Base-by-base conservation (phyloP, 495 filamentous ascomycete species). In the Penicillium subrubescens region DNA sequence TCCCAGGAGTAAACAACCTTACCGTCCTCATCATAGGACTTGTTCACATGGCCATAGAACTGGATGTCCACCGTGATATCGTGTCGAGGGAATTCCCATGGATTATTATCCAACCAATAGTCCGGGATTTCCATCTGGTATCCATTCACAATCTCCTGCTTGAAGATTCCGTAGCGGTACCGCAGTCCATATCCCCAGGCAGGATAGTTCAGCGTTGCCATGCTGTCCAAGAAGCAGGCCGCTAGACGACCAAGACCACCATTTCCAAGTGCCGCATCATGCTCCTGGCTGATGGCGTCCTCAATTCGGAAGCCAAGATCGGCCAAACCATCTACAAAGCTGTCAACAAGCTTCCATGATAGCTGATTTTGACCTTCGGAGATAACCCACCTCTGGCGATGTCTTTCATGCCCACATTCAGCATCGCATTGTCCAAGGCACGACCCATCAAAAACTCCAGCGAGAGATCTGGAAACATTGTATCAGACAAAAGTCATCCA, bases 31-130 rank as follows among this genome's bases (percentile, higher is more conserved):
- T 96, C 88, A 66, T 84, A 80, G 59, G 86, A 81, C 58, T 92
- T 94, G 67, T 79, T 80, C 41, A 97, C 93, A 65, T 85, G 73
- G 57, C 95, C 95, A 67, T 96, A 97, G 81, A 99, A 99, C 80
- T 97, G 93, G 59, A 99, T 92, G 74, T 97, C 91, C 34, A 99
- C 94, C 11, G 89, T 92, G 50, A 99, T 88, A 72, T 99, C 95
- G 74, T 96, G 93, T 66, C 95, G 86, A 21, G 94, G 92, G 71
- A 99, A 98, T 71, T 99, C 95, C 95, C 95, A 99, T 7, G 96
- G 95, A 82, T 98, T 98, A 75, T 97, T 97, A 72, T 98, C 95
- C 34, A 99, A 87, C 95, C 95, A 99, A 78, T 99, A 99, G 76
- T 99, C 95, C 23, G 95, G 95, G 52, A 98, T 89, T 70, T 99